Conservation (phyloP, 306 rosid genomes). For the Ormosia semicastrata region DNA sequence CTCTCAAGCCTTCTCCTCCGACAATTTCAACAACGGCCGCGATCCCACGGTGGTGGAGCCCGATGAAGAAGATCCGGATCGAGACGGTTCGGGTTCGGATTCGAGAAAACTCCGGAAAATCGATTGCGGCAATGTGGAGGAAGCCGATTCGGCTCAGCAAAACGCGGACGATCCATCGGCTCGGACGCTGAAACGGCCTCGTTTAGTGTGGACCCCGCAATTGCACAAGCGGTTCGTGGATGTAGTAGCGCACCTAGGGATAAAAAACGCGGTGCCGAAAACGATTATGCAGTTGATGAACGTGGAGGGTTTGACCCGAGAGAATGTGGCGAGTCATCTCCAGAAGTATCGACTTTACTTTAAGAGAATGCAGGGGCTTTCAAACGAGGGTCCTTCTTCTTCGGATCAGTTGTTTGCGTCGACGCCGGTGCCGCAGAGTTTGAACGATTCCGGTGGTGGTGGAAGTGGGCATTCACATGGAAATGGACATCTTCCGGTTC, state of each 20-base stretch:
- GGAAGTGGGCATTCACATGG: constrained; percentile 10
- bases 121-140: constrained; percentile 47
- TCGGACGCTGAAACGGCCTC: constrained; percentile 64
- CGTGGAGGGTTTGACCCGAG: constrained; percentile 87
- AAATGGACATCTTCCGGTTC: constrained; percentile 7
- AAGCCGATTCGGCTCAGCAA: constrained; percentile 56
- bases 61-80: constrained; percentile 44
- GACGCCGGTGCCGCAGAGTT: constrained; percentile 50
- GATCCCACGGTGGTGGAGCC: background rate
- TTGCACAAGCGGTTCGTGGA: constrained; percentile 92
- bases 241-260: constrained; percentile 85
- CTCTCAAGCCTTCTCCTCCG: constrained; percentile 52
- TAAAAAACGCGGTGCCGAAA: constrained; percentile 85
- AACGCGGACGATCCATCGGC: constrained; percentile 41
- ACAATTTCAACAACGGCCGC: constrained; percentile 18
- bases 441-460: constrained; percentile 33
- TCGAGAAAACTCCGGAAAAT: constrained; percentile 57
- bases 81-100: constrained; percentile 55
- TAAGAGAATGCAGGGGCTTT: constrained; percentile 79
- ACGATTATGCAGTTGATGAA: constrained; percentile 77
- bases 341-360: constrained; percentile 91
- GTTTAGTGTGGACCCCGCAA: constrained; percentile 94
- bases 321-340: constrained; percentile 91
- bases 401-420: constrained; percentile 61
- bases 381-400: constrained; percentile 51